Evolutionary conservation across 2,329 filamentous ascomycete genomes (phyloP), one percentile per base, ranked within the genome.

Genomic region (Talaromyces sp.): DNA sequence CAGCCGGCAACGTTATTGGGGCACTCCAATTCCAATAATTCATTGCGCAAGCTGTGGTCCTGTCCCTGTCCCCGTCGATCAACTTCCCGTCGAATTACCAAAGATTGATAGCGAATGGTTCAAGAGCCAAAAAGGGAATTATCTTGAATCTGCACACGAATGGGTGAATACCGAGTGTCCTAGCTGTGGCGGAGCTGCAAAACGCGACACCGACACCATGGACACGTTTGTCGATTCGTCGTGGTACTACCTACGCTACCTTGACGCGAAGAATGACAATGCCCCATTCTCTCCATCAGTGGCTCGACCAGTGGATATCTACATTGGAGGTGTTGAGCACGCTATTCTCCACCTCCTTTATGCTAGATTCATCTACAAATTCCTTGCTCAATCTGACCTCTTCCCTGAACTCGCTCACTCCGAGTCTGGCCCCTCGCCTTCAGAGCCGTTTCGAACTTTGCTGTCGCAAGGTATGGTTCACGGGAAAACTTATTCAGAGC

Each of bases 141-240:
- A 91, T 0, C 80, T 96, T 19, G 89, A 90, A 65, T 82, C 84
- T 22, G 86, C 87, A 1, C 77, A 86, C 13, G 85, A 88, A 8
- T 96, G 91, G 87, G 81, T 91, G 53, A 85, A 92, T 67, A 90
- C 87, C 0, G 73, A 81, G 2, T 96, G 92, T 70, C 92, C 92
- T 22, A 75, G 69, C 55, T 96, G 92, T 69, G 78, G 83, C 17
- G 81, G 84, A 1, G 77, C 85, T 27, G 92, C 91, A 7, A 89
- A 86, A 71, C 84, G 92, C 65, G 92, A 96, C 66, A 96, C 92
- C 0, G 92, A 96, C 72, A 96, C 92, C 2, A 96, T 96, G 92
- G 92, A 96, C 73, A 96, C 92, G 0, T 96, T 96, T 76, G 92
- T 96, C 63, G 92, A 96, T 76, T 96, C 92, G 1, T 96, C 92